Percentiles rank a stretch among this genome's conserved stretches.
Evolutionary conservation across 1,284 basidiomycete genomes (phyloP).

Genomic region (Xerocomus alliaceus): DNA sequence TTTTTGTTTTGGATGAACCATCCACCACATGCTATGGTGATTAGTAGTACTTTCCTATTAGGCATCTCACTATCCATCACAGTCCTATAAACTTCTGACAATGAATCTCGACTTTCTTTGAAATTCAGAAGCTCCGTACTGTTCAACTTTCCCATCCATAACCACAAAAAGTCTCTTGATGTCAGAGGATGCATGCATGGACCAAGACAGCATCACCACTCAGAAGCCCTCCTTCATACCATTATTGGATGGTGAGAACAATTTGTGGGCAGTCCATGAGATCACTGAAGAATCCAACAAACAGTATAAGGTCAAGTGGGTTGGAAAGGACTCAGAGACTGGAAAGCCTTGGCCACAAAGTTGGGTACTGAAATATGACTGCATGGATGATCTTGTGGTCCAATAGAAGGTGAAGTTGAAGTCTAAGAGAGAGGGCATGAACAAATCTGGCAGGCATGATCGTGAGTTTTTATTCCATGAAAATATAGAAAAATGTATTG

Average conservation of each 20-base stretch:
- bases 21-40: too few relatives aligned
- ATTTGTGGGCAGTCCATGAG: background rate
- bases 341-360: background rate
- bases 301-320: background rate
- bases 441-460: too few relatives aligned
- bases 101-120: too few relatives aligned
- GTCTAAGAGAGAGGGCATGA: background rate
- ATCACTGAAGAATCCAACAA: background rate
- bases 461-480: too few relatives aligned
- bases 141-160: too few relatives aligned
- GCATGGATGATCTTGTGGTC: background rate
- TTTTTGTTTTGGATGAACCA: constrained; percentile 21
- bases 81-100: too few relatives aligned
- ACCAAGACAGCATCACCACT: background rate
- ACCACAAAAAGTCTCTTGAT: background rate
- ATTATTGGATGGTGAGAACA: background rate
- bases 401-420: background rate
- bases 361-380: background rate
- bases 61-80: background rate
- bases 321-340: background rate
- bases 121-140: too few relatives aligned
- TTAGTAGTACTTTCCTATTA: background rate
- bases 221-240: background rate
- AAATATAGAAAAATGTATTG: too few relatives aligned
- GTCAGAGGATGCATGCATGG: background rate